phyloP scores from a whole-genome alignment of 495 filamentous ascomycete genomes.

The Aspergillus funiculosus region DNA sequence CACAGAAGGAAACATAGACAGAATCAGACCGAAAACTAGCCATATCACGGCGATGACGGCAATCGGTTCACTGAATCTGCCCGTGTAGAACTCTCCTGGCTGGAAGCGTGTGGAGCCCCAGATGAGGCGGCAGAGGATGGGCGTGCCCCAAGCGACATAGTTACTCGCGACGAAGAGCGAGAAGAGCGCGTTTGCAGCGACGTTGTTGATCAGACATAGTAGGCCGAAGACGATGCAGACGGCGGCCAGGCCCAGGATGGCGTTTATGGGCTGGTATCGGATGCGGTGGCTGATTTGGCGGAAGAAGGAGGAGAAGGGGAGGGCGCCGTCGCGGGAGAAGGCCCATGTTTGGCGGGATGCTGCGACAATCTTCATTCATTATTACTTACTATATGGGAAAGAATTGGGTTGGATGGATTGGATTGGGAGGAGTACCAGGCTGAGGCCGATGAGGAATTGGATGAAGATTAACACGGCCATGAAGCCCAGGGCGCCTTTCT shows the following conservation, averaged over 20 bases:
- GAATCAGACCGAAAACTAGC: constrained; percentile 47
- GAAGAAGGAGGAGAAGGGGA: constrained; percentile 54
- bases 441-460: constrained; percentile 45
- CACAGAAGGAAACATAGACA: constrained; percentile 51
- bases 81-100: constrained; percentile 54
- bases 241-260: constrained; percentile 49
- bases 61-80: constrained; percentile 42
- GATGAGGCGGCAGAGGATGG: constrained; percentile 53
- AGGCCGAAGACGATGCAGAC: constrained; percentile 50
- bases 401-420: neutral
- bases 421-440: constrained; percentile 24
- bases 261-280: constrained; percentile 51
- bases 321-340: constrained; percentile 52
- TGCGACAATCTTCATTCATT: constrained; percentile 38
- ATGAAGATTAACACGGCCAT: constrained; percentile 39
- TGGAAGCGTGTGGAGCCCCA: constrained; percentile 54
- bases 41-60: constrained; percentile 49
- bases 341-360: constrained; percentile 51
- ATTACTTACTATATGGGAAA: neutral
- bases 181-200: constrained; percentile 54
- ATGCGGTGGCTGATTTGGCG: constrained; percentile 45
- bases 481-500: constrained; percentile 41
- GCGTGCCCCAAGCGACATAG: constrained; percentile 53
- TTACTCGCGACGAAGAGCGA: constrained; percentile 53
- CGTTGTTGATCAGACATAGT: constrained; percentile 48